These are phyloP conservation scores for Nicotiana obtusifolia DNA, from an alignment of 257 asterid species.

Conservation along the genomic window DNA sequence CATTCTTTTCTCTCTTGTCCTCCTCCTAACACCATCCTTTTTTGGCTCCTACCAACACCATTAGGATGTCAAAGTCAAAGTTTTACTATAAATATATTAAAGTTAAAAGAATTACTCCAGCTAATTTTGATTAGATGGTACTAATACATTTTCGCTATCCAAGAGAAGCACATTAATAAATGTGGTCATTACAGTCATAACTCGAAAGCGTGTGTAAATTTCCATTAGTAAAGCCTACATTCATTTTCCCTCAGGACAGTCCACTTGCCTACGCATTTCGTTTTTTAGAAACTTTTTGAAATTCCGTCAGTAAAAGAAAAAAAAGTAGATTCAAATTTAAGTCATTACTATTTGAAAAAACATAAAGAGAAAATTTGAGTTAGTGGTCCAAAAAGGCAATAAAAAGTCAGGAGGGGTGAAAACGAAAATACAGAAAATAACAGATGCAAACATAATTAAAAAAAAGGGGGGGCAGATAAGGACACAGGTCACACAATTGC, in stretches of 20 bases:
- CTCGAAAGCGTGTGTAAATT: background rate
- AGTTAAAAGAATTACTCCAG: background rate
- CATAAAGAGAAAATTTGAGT: background rate
- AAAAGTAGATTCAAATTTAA: background rate
- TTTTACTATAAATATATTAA: background rate
- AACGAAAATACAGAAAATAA: slow-evolving; percentile 2
- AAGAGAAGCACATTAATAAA: background rate
- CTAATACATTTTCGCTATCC: background rate
- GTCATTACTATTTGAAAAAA: too few relatives aligned
- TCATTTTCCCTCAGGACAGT: background rate
- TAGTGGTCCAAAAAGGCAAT: background rate
- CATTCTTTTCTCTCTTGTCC: background rate
- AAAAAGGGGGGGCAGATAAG: background rate
- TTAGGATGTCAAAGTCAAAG: background rate
- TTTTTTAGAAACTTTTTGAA: background rate
- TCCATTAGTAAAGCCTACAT: background rate
- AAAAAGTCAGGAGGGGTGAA: background rate
- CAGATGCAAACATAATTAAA: background rate
- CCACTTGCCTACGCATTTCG: background rate
- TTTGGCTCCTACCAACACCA: background rate
- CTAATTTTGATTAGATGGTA: background rate
- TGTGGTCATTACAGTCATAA: background rate
- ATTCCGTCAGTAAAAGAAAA: background rate
- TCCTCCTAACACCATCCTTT: background rate
- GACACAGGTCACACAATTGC: background rate